Evolutionary conservation across 1,139 yeast genomes (phyloP).

Genomic region (Kodamaea sp.): DNA sequence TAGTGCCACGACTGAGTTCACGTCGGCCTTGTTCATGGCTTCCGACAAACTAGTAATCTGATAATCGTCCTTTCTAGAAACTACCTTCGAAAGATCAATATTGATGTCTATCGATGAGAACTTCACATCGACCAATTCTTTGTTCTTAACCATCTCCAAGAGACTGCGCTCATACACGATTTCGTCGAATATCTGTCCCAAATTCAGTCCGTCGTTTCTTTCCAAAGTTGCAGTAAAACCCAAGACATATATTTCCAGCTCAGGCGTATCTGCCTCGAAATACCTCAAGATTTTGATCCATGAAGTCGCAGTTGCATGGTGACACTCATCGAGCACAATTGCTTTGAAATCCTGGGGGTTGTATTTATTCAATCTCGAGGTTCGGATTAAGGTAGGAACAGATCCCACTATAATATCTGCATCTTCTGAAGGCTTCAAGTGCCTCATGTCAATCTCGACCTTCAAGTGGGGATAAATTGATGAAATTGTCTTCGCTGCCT

Average conservation of each 20-base stretch:
- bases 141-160: slow-evolving; percentile 65
- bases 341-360: slow-evolving; percentile 63
- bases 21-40: slow-evolving; percentile 54
- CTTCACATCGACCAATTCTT: slow-evolving; percentile 70
- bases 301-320: slow-evolving; percentile 79
- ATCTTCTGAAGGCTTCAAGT: slow-evolving; percentile 32
- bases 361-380: slow-evolving; percentile 52
- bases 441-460: slow-evolving; percentile 78
- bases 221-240: slow-evolving; percentile 87
- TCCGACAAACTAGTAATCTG: slow-evolving; percentile 50
- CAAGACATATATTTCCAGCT: slow-evolving; percentile 55
- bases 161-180: slow-evolving; percentile 72
- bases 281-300: slow-evolving; percentile 61
- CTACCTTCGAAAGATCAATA: slow-evolving; percentile 37
- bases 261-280: slow-evolving; percentile 50
- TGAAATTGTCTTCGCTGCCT: slow-evolving; percentile 59
- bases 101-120: slow-evolving; percentile 58
- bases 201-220: slow-evolving; percentile 64
- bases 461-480: slow-evolving; percentile 49
- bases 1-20: slow-evolving; percentile 56
- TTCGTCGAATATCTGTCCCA: slow-evolving; percentile 67
- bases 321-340: slow-evolving; percentile 89
- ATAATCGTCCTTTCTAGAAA: slow-evolving; percentile 52
- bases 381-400: slow-evolving; percentile 61
- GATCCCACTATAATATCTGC: slow-evolving; percentile 79